Evolutionary conservation across 148 eudicot species (phyloP), one percentile per base, ranked within the genome.

Genomic region (Polygonum maritimum): DNA sequence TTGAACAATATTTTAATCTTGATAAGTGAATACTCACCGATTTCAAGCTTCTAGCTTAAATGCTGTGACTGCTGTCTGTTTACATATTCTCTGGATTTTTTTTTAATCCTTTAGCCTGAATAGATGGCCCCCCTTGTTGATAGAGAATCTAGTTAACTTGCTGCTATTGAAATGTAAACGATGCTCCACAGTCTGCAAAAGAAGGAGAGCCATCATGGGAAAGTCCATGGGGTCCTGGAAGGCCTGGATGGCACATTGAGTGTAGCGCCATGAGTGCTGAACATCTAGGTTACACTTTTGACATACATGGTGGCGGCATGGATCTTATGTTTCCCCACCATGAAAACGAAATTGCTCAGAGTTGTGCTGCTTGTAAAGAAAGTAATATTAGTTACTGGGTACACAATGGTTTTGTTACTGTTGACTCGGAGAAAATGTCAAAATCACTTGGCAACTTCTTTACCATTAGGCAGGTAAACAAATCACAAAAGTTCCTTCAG

Each of bases 191-290:
- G 99, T 86, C 98, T 71, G 94, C 96, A 75, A 95, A 95, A 85
- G 84, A 85, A 76, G 99, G 99, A 60, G 99, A 95, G 79, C 98
- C 97, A 48, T 87, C 78, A 60, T 95, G 99, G 99, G 96, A 95
- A 81, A 95, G 99, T 79, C 99, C 99, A 8, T 95, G 99, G 99
- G 99, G 98, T 78, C 85, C 94, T 49, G 99, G 99, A 80, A 89
- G 99, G 83, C 98, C 99, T 73, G 99, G 99, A 72, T 95, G 99
- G 98, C 99, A 95, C 84, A 95, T 95, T 58, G 99, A 92, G 82
- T 95, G 99, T 79, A 95, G 99, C 81, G 99, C 99, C 48, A 95
- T 95, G 99, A 95, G 98, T 83, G 92, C 99, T 79, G 87, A 87
- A 38, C 87, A 92, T 81, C 82, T 92, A 74, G 89, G 96, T 41